Base-by-base conservation (phyloP, 495 filamentous ascomycete genomes). In the Letharia lupina region DNA sequence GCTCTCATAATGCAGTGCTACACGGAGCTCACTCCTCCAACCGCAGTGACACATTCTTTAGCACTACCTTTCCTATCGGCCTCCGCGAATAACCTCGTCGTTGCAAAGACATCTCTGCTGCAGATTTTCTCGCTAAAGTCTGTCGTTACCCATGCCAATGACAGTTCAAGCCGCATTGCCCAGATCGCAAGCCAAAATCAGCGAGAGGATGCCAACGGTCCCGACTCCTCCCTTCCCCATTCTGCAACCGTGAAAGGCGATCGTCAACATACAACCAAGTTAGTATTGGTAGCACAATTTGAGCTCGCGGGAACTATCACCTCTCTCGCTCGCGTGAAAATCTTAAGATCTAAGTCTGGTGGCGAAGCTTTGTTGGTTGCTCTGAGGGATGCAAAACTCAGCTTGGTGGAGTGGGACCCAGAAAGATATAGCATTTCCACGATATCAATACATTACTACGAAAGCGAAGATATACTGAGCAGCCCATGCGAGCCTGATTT, bases 371-470 rank as follows among this genome's bases (percentile, higher is more conserved):
- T 99, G 39, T 77, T 99, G 44, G 68, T 97, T 35, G 86, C 91
- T 4, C 86, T 93, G 71, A 86, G 87, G 68, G 92, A 98, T 79
- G 95, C 94, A 37, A 96, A 94, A 75, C 80, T 97, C 66, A 91
- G 89, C 74, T 78, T 98, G 78, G 84, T 97, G 62, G 91, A 96
- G 79, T 99, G 94, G 94, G 90, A 99, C 74, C 86, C 90, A 28
- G 87, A 89, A 70, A 83, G 83, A 48, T 79, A 90, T 73, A 81
- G 83, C 35, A 84, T 98, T 62, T 84, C 84, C 39, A 99, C 94
- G 18, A 85, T 93, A 65, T 96, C 92, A 39, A 92, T 99, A 69
- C 94, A 99, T 78, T 96, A 93, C 78, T 99, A 98, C 74, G 94
- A 99, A 74, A 85, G 92, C 73, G 93, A 97, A 72, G 92, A 96